A percentile compares a stretch with the other conserved stretches of the same genome.
Conservation (phyloP, 1,284 basidiomycete genomes). For the Retiboletus fuscus region DNA sequence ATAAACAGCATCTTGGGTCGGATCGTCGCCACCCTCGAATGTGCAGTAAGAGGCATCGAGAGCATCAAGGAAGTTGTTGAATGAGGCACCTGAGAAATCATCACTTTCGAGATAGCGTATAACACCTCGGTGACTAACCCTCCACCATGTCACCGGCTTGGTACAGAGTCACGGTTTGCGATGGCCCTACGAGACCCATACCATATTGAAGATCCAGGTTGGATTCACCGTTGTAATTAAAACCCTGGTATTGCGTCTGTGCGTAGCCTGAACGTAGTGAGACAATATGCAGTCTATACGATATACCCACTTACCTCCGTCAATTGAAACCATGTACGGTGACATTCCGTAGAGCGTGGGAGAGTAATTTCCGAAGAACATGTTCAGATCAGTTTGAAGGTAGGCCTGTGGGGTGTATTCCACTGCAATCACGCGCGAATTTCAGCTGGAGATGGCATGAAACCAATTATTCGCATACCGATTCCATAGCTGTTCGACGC, state of each 20-base stretch:
- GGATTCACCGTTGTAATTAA: slow-evolving; percentile 59
- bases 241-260: slow-evolving; percentile 52
- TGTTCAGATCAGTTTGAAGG: slow-evolving; percentile 57
- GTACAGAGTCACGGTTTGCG: slow-evolving; percentile 55
- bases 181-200: slow-evolving; percentile 56
- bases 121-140: slow-evolving; percentile 40
- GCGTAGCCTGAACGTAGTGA: slow-evolving; percentile 45
- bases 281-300: background rate
- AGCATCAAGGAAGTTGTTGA: slow-evolving; percentile 63
- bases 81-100: slow-evolving; percentile 53
- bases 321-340: slow-evolving; percentile 44
- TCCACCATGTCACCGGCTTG: slow-evolving; percentile 59
- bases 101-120: background rate
- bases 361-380: slow-evolving; percentile 55
- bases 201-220: slow-evolving; percentile 65
- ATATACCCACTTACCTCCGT: slow-evolving; percentile 38
- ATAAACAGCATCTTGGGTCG: slow-evolving; percentile 54
- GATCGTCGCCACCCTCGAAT: slow-evolving; percentile 60
- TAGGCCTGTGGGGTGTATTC: slow-evolving; percentile 51
- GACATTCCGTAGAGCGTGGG: slow-evolving; percentile 29
- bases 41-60: slow-evolving; percentile 61
- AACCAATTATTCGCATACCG: slow-evolving; percentile 21
- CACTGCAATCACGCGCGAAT: slow-evolving; percentile 30
- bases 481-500: slow-evolving; percentile 53
- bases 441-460: background rate